Evolutionary conservation across 208 protist genomes (phyloP).

Genomic region (Naegleria fowleri): DNA sequence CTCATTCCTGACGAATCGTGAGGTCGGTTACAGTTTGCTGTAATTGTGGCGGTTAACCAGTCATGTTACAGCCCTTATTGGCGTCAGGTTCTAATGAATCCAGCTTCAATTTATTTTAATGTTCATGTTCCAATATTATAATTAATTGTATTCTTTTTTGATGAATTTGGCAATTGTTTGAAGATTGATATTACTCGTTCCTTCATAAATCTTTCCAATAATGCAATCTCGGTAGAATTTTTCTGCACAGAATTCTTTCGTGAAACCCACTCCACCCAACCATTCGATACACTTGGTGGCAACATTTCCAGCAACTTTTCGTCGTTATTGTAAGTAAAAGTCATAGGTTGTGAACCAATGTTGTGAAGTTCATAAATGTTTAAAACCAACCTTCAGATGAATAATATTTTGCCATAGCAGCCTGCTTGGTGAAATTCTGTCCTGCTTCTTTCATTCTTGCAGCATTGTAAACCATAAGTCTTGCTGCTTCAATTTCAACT

Average conservation of each 20-base stretch:
- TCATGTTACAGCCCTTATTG: no score
- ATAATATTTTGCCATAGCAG: slow-evolving; percentile 89
- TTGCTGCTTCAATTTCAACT: slow-evolving; percentile 64
- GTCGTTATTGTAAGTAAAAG: no score
- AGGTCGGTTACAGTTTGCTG: no score
- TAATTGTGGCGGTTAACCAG: no score
- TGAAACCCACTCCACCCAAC: slow-evolving; percentile 90
- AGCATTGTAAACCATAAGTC: slow-evolving; percentile 80
- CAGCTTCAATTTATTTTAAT: no score
- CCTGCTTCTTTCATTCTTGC: slow-evolving; percentile 74
- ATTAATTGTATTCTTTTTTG: slow-evolving; percentile 42
- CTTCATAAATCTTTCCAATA: slow-evolving; percentile 83
- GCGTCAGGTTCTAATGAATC: no score
- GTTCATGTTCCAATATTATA: no score
- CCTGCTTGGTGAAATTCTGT: slow-evolving; percentile 76
- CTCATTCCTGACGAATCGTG: no score
- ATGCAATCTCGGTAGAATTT: slow-evolving; percentile 88
- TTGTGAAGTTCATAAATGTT: neutral
- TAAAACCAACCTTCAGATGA: slow-evolving; percentile 45
- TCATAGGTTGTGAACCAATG: no score
- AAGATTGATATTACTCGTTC: slow-evolving; percentile 89
- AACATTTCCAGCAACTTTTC: slow-evolving; percentile 68
- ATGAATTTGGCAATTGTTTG: slow-evolving; percentile 84
- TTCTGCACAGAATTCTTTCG: slow-evolving; percentile 82
- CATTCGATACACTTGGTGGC: slow-evolving; percentile 77